Conservation (phyloP, 176 grass and related monocot genomes). For the Themeda triandra region DNA sequence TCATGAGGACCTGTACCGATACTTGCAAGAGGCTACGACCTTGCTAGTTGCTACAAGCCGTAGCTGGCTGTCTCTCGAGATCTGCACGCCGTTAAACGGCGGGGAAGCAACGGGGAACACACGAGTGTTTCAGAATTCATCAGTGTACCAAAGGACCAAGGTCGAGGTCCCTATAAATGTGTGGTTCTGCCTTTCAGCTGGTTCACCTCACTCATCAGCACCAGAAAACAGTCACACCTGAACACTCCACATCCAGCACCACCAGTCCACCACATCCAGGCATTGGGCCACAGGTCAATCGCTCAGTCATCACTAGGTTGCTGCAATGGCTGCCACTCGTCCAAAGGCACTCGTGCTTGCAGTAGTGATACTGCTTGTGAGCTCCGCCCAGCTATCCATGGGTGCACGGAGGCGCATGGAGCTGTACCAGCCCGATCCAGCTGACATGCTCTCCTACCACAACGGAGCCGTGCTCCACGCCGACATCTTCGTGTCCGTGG, state of each 20-base stretch:
- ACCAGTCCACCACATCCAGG: not conserved
- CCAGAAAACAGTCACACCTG: not conserved
- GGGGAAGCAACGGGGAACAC: conserved; percentile 39
- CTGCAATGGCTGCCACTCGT: not conserved
- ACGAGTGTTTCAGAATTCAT: not conserved
- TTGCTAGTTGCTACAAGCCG: not conserved
- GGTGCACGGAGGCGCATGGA: conserved; percentile 51
- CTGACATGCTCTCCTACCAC: conserved; percentile 69
- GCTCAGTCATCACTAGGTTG: not conserved
- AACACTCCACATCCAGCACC: not conserved
- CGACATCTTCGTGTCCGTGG: conserved; percentile 51
- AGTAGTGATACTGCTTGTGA: conserved; percentile 2
- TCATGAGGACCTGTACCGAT: conserved; percentile 2
- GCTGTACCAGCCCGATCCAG: conserved; percentile 34
- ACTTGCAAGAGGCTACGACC: conserved; percentile 21
- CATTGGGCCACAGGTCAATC: not conserved
- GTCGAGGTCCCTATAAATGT: conserved; percentile 25
- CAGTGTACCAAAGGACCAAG: not conserved
- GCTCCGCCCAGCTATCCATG: conserved; percentile 1
- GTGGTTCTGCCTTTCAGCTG: not conserved
- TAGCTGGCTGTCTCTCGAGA: conserved; percentile 28
- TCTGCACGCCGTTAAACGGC: conserved; percentile 22
- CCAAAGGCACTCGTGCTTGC: conserved; percentile 1
- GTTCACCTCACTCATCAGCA: not conserved
- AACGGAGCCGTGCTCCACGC: conserved; percentile 54